Percentiles rank a stretch among this genome's conserved stretches.
phyloP scores from a whole-genome alignment of 164 flowering plant genomes.

The Saururus chinensis region DNA sequence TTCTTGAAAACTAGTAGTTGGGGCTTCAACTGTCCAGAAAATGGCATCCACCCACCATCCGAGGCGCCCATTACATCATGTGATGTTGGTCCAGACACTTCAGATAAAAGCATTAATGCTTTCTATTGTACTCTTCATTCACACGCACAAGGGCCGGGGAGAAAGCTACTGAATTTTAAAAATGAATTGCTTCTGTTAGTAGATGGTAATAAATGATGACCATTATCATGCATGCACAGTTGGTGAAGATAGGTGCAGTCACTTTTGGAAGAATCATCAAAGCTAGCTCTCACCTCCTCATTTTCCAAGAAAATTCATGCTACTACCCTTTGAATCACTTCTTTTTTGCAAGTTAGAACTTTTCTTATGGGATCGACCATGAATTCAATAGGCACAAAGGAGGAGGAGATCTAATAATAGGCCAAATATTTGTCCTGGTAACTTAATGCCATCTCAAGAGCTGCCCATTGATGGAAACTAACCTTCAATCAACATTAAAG shows the following conservation, averaged over 20 bases:
- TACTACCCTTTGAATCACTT: background rate
- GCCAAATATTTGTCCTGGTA: background rate
- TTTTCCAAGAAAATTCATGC: constrained; percentile 3
- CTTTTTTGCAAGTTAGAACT: background rate
- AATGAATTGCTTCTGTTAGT: background rate
- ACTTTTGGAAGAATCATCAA: background rate
- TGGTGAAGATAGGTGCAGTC: background rate
- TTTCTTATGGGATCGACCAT: background rate
- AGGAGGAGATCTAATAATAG: background rate
- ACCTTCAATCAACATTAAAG: background rate
- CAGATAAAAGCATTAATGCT: background rate
- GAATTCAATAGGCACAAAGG: background rate
- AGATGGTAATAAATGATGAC: constrained; percentile 1
- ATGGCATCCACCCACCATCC: no score
- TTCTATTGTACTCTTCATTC: background rate
- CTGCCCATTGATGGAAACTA: constrained; percentile 2
- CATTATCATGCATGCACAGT: background rate
- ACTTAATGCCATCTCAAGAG: constrained; percentile 6
- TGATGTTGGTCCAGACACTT: background rate
- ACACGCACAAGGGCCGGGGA: background rate
- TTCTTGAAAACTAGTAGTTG: no score
- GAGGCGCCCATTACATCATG: background rate
- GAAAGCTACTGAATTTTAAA: background rate
- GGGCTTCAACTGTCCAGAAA: no score
- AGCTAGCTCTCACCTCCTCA: background rate